Evolutionary conservation across 139 green algal genomes (phyloP), one percentile per base, ranked within the genome.

Genomic region (Pleodorina starrii): DNA sequence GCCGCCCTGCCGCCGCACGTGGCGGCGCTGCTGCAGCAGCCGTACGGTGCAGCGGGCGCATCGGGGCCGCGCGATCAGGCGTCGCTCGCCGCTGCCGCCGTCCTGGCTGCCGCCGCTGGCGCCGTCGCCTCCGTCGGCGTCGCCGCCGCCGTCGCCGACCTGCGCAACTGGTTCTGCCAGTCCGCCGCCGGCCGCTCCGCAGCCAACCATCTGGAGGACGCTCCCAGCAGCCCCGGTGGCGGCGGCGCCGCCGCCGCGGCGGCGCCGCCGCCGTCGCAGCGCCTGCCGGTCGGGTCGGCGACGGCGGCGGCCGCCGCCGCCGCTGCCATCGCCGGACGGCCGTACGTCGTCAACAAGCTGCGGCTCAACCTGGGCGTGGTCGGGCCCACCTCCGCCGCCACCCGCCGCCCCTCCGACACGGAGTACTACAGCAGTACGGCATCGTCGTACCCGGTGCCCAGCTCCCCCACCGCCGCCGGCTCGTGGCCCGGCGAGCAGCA

Each of bases 301-400:
- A 63, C 74, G 5, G 48, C 77, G 29, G 78, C 78, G 0, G 79
- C 57, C 1, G 79, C 59, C 0, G 79, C 79, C 5, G 78, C 78
- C 27, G 79, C 79, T 6, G 79, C 79, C 1, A 73, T 75, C 5
- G 79, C 79, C 38, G 79, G 79, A 0, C 79, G 79, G 29, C 79
- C 79, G 2, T 86, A 86, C 27, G 79, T 74, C 5, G 79, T 69
- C 1, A 86, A 66, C 79, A 86, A 86, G 79, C 38, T 86, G 25
- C 48, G 79, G 7, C 57, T 76, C 32, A 82, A 63, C 44, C 74
- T 82, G 0, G 46, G 12, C 29, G 25, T n/a, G n/a, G n/a, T 36
- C 27, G 29, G 7, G 74, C 29, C 68, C 7, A 32, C 68, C 3
- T 66, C 54, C 7, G 23, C 68, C 3, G 25, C 54, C 1, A 46